Percentiles rank a stretch among this genome's conserved stretches.
These are phyloP conservation scores for Aspergillus sp. DNA, from an alignment of 2,329 filamentous ascomycete genomes.

Conservation along the genomic window DNA sequence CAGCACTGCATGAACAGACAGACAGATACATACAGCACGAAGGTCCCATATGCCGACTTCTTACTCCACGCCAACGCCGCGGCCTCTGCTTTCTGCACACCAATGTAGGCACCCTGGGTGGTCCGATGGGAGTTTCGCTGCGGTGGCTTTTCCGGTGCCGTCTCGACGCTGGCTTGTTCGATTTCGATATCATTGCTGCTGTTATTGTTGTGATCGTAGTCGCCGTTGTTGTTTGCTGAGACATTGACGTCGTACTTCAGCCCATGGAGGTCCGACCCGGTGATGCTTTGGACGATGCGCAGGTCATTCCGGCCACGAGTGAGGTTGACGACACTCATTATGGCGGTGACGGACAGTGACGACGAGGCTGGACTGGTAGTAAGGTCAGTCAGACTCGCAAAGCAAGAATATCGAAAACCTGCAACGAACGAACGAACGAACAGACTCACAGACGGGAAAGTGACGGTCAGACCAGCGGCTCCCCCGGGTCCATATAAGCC, in stretches of 20 bases:
- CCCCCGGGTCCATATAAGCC: no score
- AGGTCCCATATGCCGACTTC: slow-evolving; percentile 23
- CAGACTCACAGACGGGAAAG: no score
- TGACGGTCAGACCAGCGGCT: no score
- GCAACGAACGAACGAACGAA: no score
- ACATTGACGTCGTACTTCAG: slow-evolving; percentile 3
- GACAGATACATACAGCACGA: slow-evolving; percentile 22
- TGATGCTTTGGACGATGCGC: slow-evolving; percentile 4
- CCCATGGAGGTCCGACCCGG: slow-evolving; percentile 3
- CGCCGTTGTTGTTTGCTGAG: not conserved
- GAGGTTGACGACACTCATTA: slow-evolving; percentile 3
- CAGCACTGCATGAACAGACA: not conserved
- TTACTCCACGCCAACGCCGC: slow-evolving; percentile 36
- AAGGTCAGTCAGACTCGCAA: no score
- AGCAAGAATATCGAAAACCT: no score
- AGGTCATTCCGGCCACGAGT: slow-evolving; percentile 6
- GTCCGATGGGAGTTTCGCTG: slow-evolving; percentile 2
- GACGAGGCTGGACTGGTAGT: not conserved
- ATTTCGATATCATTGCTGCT: not conserved
- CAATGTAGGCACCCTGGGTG: slow-evolving; percentile 5
- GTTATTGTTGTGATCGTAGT: not conserved
- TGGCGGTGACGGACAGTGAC: not conserved
- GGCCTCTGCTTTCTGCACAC: slow-evolving; percentile 32
- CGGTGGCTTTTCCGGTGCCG: not conserved
- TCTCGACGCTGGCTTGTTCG: not conserved